Evolutionary conservation across 164 flowering plant species (phyloP).

Genomic region (Buxus sempervirens): DNA sequence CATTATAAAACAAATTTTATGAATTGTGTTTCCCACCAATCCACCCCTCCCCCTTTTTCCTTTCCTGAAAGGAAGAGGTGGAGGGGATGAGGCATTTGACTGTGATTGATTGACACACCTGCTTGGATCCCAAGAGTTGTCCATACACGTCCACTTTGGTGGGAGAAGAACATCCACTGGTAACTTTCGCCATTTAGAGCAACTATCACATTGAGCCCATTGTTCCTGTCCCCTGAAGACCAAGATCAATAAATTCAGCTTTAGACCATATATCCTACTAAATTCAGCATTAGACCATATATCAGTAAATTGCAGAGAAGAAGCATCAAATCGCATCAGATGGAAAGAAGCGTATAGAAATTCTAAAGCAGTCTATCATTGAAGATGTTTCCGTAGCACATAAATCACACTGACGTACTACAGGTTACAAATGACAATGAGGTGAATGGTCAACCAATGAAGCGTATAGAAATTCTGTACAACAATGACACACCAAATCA

Average conservation of each 20-base stretch:
- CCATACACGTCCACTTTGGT: constrained; percentile 81
- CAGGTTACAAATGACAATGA: no score
- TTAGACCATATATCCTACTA: constrained; percentile 1
- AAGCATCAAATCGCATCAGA: not conserved
- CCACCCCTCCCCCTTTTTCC: no score
- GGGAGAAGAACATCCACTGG: constrained; percentile 76
- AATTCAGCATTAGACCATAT: not conserved
- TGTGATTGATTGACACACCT: constrained; percentile 40
- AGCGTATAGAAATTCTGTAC: no score
- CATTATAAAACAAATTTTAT: constrained; percentile 1
- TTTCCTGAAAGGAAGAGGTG: no score
- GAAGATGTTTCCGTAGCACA: no score
- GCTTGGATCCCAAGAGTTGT: constrained; percentile 72
- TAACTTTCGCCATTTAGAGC: constrained; percentile 86
- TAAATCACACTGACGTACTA: no score
- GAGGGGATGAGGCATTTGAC: no score
- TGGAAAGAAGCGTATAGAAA: not conserved
- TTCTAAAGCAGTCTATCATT: no score
- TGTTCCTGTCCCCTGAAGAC: constrained; percentile 72
- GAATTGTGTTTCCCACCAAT: not conserved
- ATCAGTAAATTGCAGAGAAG: not conserved
- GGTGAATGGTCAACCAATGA: no score
- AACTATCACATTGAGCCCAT: constrained; percentile 95
- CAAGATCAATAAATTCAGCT: constrained; percentile 6
- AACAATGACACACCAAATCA: no score